These are phyloP conservation scores for Pseudodiploospora longispora DNA, from an alignment of 2,329 filamentous ascomycete genomes.

Conservation along the genomic window DNA sequence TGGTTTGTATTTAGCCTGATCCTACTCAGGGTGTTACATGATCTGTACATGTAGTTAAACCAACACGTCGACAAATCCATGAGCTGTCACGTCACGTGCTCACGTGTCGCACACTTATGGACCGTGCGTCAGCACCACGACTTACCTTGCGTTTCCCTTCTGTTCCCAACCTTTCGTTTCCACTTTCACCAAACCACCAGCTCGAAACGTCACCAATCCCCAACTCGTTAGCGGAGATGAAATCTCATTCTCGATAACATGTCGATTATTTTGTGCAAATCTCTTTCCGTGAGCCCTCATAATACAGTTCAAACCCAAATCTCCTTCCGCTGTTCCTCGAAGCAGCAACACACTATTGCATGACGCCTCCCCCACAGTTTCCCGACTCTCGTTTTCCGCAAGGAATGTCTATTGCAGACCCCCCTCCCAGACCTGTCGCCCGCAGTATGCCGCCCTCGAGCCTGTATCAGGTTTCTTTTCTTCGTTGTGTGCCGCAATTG, in stretches of 20 bases:
- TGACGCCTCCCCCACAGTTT: constrained; percentile 72
- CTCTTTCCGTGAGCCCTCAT: background rate
- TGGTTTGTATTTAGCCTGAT: no score
- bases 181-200: constrained; percentile 5
- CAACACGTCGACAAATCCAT: no score
- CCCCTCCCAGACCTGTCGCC: constrained; percentile 26
- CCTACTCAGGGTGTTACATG: no score
- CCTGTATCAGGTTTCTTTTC: constrained; percentile 44
- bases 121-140: constrained; percentile 3
- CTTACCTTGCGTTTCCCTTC: constrained; percentile 4
- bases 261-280: background rate
- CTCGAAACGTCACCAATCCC: constrained; percentile 3
- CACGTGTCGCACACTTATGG: constrained; percentile 2
- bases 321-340: constrained; percentile 35
- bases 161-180: constrained; percentile 1
- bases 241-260: background rate
- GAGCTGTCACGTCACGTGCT: constrained; percentile 6
- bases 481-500: constrained; percentile 39
- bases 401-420: constrained; percentile 52
- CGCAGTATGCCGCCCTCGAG: constrained; percentile 51
- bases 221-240: constrained; percentile 4
- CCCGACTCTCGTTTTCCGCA: constrained; percentile 64
- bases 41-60: no score
- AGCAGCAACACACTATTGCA: constrained; percentile 36
- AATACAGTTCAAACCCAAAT: constrained; percentile 21